Base-by-base conservation (phyloP, 169 alveolate species). In the Babesia ovata region DNA sequence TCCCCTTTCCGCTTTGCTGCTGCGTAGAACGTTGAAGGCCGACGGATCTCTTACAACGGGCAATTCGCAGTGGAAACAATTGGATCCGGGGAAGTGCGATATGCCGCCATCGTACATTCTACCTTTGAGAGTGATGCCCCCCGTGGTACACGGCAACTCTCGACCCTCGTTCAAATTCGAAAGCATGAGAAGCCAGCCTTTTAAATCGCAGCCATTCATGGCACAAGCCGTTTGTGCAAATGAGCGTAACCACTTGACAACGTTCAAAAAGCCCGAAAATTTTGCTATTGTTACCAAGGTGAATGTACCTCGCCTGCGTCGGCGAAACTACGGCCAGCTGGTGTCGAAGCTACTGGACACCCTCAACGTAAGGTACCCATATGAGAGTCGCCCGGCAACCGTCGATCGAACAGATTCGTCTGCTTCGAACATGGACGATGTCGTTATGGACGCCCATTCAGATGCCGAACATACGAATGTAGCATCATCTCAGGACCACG, bases 21-120 rank as follows among this genome's bases (percentile, higher is more conserved):
- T 79, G 22, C 74, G 75, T 36, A 33, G 53, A 2, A 63, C 48
- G 13, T 49, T 79, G 19, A 79, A 79, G 61, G 66, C 70, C 24
- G 76, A 79, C 60, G 66, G 39, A 4, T n/a, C 16, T 45, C n/a
- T 52, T 54, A 70, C 87, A 22, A 22, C 44, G n/a, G 70, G 77
- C 4, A 79, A 79, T 60, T 16, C 69, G 2, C 21, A 70, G 33
- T 79, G 87, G 87, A 57, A 49, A 11, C 53, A 33, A 22, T 24
- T 79, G 70, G 21, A 71, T 48, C 84, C 78, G 21, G 26, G 24
- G 36, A 63, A 75, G 11, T 28, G 53, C 42, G 70, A 75, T 26
- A 49, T 75, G 4, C 84, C 84, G 16, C 84, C 84, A 24, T 79
- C 84, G 8, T 67, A 65, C 58, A 39, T 67, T 24, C 21, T 79